Percentiles rank a stretch among this genome's conserved stretches.
phyloP scores from a whole-genome alignment of 1,284 basidiomycete genomes.

The Tilletia indica region DNA sequence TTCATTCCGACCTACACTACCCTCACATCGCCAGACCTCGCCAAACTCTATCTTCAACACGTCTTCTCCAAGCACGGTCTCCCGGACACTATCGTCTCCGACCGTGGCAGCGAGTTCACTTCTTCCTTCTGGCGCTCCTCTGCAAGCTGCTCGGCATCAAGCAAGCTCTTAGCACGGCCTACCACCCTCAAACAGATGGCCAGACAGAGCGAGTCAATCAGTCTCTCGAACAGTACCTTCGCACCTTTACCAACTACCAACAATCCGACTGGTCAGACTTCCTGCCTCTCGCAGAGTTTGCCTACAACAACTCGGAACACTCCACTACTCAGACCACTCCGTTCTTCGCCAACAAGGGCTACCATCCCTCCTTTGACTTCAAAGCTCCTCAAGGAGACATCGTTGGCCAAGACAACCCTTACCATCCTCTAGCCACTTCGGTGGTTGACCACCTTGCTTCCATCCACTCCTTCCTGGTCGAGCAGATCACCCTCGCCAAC shows the following conservation, averaged over 20 bases:
- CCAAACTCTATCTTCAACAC: constrained; percentile 29
- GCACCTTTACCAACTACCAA: constrained; percentile 29
- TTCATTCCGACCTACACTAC: constrained; percentile 63
- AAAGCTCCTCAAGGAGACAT: background rate
- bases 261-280: constrained; percentile 28
- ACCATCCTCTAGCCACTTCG: background rate
- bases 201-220: constrained; percentile 60
- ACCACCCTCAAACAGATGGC: constrained; percentile 58
- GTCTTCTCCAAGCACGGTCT: constrained; percentile 56
- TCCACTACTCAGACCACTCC: constrained; percentile 6
- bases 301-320: constrained; percentile 20
- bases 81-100: constrained; percentile 55
- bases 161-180: constrained; percentile 43
- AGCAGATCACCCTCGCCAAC: constrained; percentile 1
- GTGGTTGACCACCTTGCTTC: background rate
- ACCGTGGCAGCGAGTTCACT: constrained; percentile 56
- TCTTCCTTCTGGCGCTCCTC: constrained; percentile 55
- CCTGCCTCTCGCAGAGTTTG: constrained; percentile 21
- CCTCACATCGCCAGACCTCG: constrained; percentile 48
- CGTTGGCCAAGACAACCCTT: constrained; percentile 7
- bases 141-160: constrained; percentile 34
- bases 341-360: constrained; percentile 18
- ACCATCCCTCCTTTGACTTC: constrained; percentile 5
- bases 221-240: constrained; percentile 51
- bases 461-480: background rate